These are phyloP conservation scores for Magnolia officinalis DNA, from an alignment of 164 flowering plant genomes.

Conservation along the genomic window DNA sequence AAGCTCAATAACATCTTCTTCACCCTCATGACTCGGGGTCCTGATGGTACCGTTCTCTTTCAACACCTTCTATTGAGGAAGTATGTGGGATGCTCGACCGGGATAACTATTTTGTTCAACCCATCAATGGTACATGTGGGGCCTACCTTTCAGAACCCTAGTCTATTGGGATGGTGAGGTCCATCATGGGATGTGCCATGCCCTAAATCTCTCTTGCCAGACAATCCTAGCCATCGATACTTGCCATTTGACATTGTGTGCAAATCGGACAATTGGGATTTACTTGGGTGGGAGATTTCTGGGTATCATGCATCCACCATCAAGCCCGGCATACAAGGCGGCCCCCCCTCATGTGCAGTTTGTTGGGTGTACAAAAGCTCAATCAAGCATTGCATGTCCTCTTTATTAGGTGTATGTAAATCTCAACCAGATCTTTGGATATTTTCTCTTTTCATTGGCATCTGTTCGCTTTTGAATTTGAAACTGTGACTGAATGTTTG, in stretches of 20 bases:
- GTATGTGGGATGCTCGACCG: too few species aligned
- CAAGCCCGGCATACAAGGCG: too few species aligned
- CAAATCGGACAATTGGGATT: too few species aligned
- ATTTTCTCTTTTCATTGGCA: background rate
- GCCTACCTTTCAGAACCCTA: background rate
- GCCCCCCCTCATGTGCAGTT: too few species aligned
- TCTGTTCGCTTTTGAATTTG: background rate
- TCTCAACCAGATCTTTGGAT: background rate
- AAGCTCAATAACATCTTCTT: conserved; percentile 90
- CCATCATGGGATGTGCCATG: too few species aligned
- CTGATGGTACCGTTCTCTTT: conserved; percentile 58
- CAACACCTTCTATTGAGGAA: background rate
- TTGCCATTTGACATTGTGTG: too few species aligned
- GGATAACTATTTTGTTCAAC: too few species aligned
- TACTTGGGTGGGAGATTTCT: too few species aligned
- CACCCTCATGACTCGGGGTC: conserved; percentile 88
- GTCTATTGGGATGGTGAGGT: background rate
- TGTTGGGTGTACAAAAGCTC: background rate
- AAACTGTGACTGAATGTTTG: background rate
- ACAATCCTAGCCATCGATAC: too few species aligned
- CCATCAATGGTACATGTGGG: background rate
- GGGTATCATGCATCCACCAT: too few species aligned
- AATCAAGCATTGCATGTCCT: background rate
- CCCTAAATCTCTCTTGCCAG: too few species aligned
- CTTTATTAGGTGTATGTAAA: background rate